Evolutionary conservation across 2,329 filamentous ascomycete genomes (phyloP).

Genomic region (Neocatenulostroma microsporum): DNA sequence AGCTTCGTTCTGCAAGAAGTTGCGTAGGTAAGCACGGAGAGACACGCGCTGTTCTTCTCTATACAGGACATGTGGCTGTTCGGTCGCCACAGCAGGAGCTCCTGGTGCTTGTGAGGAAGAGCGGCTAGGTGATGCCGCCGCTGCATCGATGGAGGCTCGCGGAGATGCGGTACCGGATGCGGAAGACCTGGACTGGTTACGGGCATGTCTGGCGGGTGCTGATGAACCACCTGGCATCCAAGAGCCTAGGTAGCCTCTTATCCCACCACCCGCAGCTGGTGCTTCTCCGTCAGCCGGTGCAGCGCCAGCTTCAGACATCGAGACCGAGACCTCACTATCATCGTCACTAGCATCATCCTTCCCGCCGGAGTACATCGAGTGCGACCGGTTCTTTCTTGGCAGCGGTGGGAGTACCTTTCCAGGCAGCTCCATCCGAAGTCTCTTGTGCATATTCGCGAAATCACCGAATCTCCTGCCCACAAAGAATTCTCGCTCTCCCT

Average conservation of each 20-base stretch:
- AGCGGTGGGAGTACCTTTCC: slow-evolving; percentile 81
- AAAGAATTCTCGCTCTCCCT: slow-evolving; percentile 66
- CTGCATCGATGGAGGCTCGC: slow-evolving; percentile 27
- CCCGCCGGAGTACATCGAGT: slow-evolving; percentile 52
- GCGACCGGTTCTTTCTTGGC: slow-evolving; percentile 85
- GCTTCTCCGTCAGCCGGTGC: slow-evolving; percentile 13
- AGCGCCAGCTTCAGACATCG: slow-evolving; percentile 53
- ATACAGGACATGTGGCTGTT: slow-evolving; percentile 50
- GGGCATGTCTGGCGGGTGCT: slow-evolving; percentile 30
- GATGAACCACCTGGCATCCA: slow-evolving; percentile 25
- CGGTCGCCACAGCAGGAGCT: slow-evolving; percentile 12
- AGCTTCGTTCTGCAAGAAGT: slow-evolving; percentile 73
- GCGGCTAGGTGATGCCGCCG: no score
- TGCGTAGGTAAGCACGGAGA: slow-evolving; percentile 80
- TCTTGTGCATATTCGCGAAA: slow-evolving; percentile 72
- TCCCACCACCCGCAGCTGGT: slow-evolving; percentile 26
- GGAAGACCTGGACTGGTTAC: slow-evolving; percentile 35
- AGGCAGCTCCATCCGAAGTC: slow-evolving; percentile 73
- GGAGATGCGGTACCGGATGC: slow-evolving; percentile 19
- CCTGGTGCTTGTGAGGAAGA: slow-evolving; percentile 14
- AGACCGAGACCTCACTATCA: slow-evolving; percentile 73
- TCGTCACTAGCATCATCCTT: slow-evolving; percentile 62
- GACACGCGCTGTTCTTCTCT: slow-evolving; percentile 88
- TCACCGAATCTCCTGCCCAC: slow-evolving; percentile 83
- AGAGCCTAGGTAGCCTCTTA: slow-evolving; percentile 37